Percentiles rank a stretch among this genome's conserved stretches.
Evolutionary conservation across 176 grass and related monocot genomes (phyloP).

Genomic region (Phoenix dactylifera): DNA sequence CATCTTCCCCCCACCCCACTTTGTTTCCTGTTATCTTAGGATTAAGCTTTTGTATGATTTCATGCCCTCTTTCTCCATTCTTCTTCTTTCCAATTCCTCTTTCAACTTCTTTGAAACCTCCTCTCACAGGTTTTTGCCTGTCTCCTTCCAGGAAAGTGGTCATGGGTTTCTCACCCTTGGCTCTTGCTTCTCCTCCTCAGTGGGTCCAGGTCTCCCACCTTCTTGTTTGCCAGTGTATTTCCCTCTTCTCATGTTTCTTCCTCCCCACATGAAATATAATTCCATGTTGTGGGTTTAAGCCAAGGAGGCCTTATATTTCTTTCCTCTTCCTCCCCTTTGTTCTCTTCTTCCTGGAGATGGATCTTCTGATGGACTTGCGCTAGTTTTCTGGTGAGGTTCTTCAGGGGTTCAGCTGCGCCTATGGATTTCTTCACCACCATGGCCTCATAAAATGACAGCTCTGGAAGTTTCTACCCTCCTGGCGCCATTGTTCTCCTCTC

Average conservation of each 20-base stretch:
- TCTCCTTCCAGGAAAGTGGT: conserved; percentile 32
- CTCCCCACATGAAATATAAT: conserved; percentile 34
- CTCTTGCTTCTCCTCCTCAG: conserved; percentile 17
- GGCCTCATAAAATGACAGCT: conserved; percentile 12
- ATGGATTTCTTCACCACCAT: not conserved
- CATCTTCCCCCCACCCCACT: too few species aligned
- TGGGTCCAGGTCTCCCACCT: not conserved
- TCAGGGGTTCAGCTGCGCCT: not conserved
- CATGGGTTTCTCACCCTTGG: conserved; percentile 20
- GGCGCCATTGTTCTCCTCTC: not conserved
- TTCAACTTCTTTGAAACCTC: conserved; percentile 32
- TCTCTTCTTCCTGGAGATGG: too few species aligned
- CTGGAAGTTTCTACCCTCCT: not conserved
- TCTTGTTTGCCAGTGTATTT: not conserved
- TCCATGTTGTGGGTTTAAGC: conserved; percentile 50
- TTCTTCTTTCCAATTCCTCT: conserved; percentile 29
- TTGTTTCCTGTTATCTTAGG: too few species aligned
- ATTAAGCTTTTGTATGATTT: not conserved
- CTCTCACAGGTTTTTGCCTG: conserved; percentile 25
- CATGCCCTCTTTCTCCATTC: not conserved
- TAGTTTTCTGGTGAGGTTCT: too few species aligned
- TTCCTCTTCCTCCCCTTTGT: not conserved
- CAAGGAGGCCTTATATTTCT: not conserved
- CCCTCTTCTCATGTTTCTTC: not conserved
- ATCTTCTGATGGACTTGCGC: too few species aligned